Conservation (phyloP, 345 rosid species). For the Dovyalis caffra region DNA sequence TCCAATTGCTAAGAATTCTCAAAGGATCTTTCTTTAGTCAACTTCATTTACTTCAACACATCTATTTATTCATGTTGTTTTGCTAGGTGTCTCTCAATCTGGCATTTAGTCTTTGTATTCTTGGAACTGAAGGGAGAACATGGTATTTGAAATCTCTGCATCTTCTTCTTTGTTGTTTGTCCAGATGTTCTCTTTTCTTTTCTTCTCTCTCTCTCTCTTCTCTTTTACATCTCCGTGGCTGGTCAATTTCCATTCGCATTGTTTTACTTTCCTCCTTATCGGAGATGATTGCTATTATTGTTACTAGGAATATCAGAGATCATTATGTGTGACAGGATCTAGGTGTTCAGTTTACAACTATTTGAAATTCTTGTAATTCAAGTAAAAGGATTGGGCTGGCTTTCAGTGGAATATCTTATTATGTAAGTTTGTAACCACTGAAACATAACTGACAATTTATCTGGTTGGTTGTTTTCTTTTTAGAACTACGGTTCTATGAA, state of each 20-base stretch:
- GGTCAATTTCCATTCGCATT: neutral
- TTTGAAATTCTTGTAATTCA: neutral
- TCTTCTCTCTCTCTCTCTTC: neutral
- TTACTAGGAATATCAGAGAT: neutral
- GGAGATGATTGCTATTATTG: neutral
- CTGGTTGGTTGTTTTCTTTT: neutral
- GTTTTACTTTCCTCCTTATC: neutral
- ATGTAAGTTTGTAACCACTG: neutral
- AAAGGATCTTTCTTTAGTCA: neutral
- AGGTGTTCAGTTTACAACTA: neutral
- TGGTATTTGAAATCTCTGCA: neutral
- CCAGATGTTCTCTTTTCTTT: neutral
- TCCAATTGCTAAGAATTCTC: neutral
- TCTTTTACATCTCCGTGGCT: neutral
- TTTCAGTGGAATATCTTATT: neutral
- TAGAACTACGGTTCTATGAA: neutral
- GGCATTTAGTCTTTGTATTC: neutral
- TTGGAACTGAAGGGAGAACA: neutral
- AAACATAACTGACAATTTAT: neutral
- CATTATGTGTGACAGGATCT: neutral
- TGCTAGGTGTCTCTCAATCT: neutral
- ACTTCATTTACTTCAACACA: neutral
- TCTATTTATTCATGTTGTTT: neutral
- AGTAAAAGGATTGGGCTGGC: neutral
- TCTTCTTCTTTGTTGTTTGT: neutral